Percentiles rank a stretch among this genome's conserved stretches.
phyloP scores from a whole-genome alignment of 805 yeast genomes.

The Torulaspora microellipsoides region DNA sequence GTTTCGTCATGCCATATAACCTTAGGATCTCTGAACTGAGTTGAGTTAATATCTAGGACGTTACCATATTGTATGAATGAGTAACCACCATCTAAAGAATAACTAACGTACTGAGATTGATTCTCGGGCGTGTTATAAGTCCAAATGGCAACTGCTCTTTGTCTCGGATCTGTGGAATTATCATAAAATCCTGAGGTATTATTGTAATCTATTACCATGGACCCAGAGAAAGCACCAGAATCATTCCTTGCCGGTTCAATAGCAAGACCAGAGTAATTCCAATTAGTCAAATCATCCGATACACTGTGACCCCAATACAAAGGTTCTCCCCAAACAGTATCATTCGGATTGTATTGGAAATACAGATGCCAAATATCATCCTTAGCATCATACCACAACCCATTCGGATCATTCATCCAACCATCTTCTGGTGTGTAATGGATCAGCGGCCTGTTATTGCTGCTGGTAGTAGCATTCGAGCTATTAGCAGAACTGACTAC shows the following conservation, averaged over 20 bases:
- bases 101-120: constrained; percentile 36
- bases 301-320: constrained; percentile 43
- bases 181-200: constrained; percentile 38
- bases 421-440: constrained; percentile 37
- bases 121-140: constrained; percentile 28
- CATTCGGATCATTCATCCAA: constrained; percentile 46
- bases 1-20: constrained; percentile 35
- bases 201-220: constrained; percentile 36
- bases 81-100: constrained; percentile 37
- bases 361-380: constrained; percentile 36
- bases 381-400: constrained; percentile 34
- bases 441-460: constrained; percentile 16
- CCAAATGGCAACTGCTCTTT: constrained; percentile 38
- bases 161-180: constrained; percentile 25
- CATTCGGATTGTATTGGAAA: constrained; percentile 39
- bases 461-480: not conserved
- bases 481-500: not conserved
- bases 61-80: constrained; percentile 30
- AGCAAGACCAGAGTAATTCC: constrained; percentile 36
- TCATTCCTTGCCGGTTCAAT: constrained; percentile 27
- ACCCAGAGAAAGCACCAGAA: constrained; percentile 37
- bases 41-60: constrained; percentile 30
- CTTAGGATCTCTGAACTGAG: constrained; percentile 37
- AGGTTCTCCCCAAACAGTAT: constrained; percentile 33
- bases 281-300: constrained; percentile 33